Evolutionary conservation across 495 filamentous ascomycete species (phyloP).

Genomic region (Penicillium silybi): DNA sequence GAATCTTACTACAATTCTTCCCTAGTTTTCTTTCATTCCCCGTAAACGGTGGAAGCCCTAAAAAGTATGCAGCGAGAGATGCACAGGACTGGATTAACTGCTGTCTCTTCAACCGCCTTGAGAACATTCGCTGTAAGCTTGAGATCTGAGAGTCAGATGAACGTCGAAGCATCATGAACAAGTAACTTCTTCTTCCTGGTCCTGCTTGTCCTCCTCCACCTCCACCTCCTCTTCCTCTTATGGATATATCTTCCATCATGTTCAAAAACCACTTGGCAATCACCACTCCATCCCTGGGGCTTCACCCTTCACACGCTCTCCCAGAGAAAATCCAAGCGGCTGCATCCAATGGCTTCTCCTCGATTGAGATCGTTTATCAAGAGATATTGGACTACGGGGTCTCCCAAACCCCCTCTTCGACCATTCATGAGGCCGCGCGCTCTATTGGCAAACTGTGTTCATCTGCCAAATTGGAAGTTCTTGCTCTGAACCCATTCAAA

Average conservation of each 20-base stretch:
- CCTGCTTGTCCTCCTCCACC: no score
- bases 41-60: no score
- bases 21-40: no score
- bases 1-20: no score
- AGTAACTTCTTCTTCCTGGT: neutral
- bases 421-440: neutral
- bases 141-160: neutral
- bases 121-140: neutral
- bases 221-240: neutral
- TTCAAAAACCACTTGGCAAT: slow-evolving; percentile 34
- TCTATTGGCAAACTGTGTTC: slow-evolving; percentile 48
- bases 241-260: neutral
- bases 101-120: neutral
- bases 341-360: slow-evolving; percentile 51
- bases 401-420: neutral
- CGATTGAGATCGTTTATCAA: slow-evolving; percentile 61
- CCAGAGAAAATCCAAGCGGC: slow-evolving; percentile 55
- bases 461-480: slow-evolving; percentile 45
- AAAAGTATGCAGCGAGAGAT: neutral
- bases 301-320: slow-evolving; percentile 53
- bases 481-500: slow-evolving; percentile 64
- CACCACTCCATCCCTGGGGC: slow-evolving; percentile 60
- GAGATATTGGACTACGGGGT: slow-evolving; percentile 37
- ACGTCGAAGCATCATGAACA: neutral
- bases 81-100: neutral